Evolutionary conservation across 371 early-diverging fungal species (phyloP), one percentile per base, ranked within the genome.

Genomic region (Mucor indicus): DNA sequence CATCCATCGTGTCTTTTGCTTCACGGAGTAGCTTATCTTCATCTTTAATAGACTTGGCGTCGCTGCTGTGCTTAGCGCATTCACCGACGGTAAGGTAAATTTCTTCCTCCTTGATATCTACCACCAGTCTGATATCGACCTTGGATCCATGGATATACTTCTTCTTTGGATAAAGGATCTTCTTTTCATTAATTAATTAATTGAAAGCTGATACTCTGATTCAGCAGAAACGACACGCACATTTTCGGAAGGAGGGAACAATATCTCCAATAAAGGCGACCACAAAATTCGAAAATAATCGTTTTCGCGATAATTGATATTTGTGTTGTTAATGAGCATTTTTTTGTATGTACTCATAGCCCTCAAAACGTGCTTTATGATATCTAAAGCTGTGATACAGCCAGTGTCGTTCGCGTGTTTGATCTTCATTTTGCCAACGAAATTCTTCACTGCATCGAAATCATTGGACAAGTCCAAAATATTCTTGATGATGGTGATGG

Each of bases 31-130:
- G 50, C 15, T 55, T 55, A 4, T 17, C 56, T 21, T 55, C 29
- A 29, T 55, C 56, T 33, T 49, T 16, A 35, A 54, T 54, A 23
- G 44, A 20, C 24, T 56, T 56, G 23, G 19, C 4, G 50, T 50
- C 50, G 21, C 29, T 31, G 32, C 47, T 53, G 7, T 27, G 13
- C 29, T 53, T 53, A 22, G 54, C 47, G 35, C 54, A 53, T 53
- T 53, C 47, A 22, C 54, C 54, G 21, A 53, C 23, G 21, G 54
- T 42, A 53, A 53, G 31, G 31, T 46, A 47, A 23, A 47, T 13
- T 30, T 47, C 54, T 52, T 44, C 45, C 23, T 29, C 27, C 15
- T 44, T 32, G 8, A 44, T n/a, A n/a, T n/a, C n/a, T n/a, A n/a
- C n/a, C n/a, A n/a, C n/a, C n/a, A n/a, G n/a, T n/a, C n/a, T n/a